These are phyloP conservation scores for Crithidia acanthocephali DNA, from an alignment of 208 protist genomes.

Conservation along the genomic window DNA sequence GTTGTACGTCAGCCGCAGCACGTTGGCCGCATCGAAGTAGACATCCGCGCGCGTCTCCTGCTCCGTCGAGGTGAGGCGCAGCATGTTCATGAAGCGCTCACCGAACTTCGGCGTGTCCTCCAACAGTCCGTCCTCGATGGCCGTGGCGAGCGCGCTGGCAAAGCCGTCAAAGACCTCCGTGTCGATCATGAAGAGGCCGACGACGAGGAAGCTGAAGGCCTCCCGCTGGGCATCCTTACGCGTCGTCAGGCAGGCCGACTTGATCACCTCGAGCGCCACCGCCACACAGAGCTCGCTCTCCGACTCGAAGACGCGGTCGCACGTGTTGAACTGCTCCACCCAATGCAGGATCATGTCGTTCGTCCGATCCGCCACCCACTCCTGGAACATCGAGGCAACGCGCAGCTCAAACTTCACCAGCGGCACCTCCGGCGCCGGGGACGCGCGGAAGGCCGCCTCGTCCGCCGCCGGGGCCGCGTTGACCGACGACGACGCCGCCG, in stretches of 20 bases:
- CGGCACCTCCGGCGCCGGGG: conserved; percentile 25
- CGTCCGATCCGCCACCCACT: conserved; percentile 77
- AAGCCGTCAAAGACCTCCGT: conserved; percentile 83
- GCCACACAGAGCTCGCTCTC: conserved; percentile 63
- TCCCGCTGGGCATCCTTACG: conserved; percentile 82
- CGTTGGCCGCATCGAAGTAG: conserved; percentile 80
- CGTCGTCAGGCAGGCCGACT: conserved; percentile 83
- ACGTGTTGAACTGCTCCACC: conserved; percentile 78
- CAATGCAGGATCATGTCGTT: conserved; percentile 87
- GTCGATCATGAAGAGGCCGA: conserved; percentile 79
- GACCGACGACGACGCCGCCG: conserved; percentile 6
- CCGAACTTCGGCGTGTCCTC: conserved; percentile 89
- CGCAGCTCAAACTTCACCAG: conserved; percentile 73
- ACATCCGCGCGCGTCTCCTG: conserved; percentile 72
- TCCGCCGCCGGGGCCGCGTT: neutral
- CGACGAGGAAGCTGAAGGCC: conserved; percentile 81
- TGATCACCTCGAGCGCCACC: conserved; percentile 77
- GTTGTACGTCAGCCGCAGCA: conserved; percentile 79
- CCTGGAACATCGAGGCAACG: conserved; percentile 66
- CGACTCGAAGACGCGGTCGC: conserved; percentile 54
- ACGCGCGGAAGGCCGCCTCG: conserved; percentile 20
- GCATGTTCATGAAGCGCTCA: conserved; percentile 87
- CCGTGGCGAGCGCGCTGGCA: conserved; percentile 59
- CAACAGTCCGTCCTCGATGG: conserved; percentile 82
- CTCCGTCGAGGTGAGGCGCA: conserved; percentile 74